Evolutionary conservation across 164 flowering plant genomes (phyloP), one percentile per base, ranked within the genome.

Genomic region (Sextonia rubra): DNA sequence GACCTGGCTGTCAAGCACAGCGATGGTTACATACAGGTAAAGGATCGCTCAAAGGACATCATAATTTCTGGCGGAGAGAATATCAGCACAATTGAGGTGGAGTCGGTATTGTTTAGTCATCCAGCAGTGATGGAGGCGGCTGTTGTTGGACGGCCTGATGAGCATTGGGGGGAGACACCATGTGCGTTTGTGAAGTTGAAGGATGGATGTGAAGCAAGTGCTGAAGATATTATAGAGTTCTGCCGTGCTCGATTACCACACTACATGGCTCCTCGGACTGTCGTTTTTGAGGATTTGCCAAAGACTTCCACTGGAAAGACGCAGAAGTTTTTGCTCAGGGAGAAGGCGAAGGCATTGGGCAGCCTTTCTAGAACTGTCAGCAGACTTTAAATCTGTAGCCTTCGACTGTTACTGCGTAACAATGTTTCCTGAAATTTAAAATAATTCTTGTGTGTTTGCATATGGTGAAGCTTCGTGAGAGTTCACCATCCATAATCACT

Each of bases 161-260:
- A 81, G 49, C 66, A 69, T n/a, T 78, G 76, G 78, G 86, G 83
- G 22, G 83, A 85, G 78, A 78, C 78, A 4, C 86, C 86, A n/a
- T 86, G 87, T 77, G 97, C 94, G 3, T 91, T 89, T 78, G 87
- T 91, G 71, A 85, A 80, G 71, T 56, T 91, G 76, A 85, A 83
- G 74, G 81, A 81, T 14, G 90, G 83, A 1, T 26, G 18, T 26
- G 48, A 5, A 56, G 75, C 72, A 3, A 74, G 26, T 47, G 52
- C 76, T 1, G 79, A 83, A 24, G 93, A 88, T 67, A 85, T 91
- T 47, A 80, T 87, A 12, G 32, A 77, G 60, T 87, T 82, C 55
- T 89, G 92, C 60, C 73, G 73, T n/a, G 77, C 76, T n/a, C 74
- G 24, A 7, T 80, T 91, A 81, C 87, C 90, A 0, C 66, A 69